Evolutionary conservation across 2,329 filamentous ascomycete species (phyloP), one percentile per base, ranked within the genome.

Genomic region (Trichoderma sp.): DNA sequence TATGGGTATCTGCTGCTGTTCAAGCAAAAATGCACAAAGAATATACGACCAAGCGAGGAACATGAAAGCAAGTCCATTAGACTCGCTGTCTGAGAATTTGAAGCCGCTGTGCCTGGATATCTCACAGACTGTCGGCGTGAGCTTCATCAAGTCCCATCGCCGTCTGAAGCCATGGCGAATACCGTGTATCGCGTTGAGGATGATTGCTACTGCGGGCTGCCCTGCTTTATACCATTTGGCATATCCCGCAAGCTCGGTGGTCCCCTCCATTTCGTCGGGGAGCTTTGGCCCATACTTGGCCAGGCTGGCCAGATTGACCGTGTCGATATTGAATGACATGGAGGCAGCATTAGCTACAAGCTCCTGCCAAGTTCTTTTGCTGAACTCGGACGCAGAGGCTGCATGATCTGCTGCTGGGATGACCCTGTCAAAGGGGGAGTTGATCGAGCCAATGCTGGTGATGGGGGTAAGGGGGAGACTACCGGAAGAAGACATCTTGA

Each of bases 1-100:
- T 4, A 69, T n/a, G 17, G 63, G 13, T 2, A 30, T 20, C 2
- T 39, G 26, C 20, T 71, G 70, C 32, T 62, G 11, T 32, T 71
- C 70, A 23, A 71, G 70, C 13, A 71, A 23, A 28, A 39, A 53
- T 20, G 11, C 57, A n/a, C 53, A 28, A 2, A 71, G 20, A 17
- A 71, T 69, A 32, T 71, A 71, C 6, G 70, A 17, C 70, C 70
- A 71, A 13, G 63, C 70, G 13, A 69, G 32, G 30, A 71, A 71
- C n/a, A 69, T 55, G 15, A 67, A 62, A n/a, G 55, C 43, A 6
- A 68, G 63, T 3, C 70, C 70, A 15, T 71, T 71, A 3, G 64
- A 71, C 13, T 47, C 20, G 53, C 63, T 59, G 15, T 71, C 64
- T 17, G 58, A 36, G 12, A 50, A 47, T 7, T 20, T 20, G 13